Evolutionary conservation across 768 basidiomycete genomes (phyloP), one percentile per base, ranked within the genome.

Genomic region (Psilocybe cyanescens): DNA sequence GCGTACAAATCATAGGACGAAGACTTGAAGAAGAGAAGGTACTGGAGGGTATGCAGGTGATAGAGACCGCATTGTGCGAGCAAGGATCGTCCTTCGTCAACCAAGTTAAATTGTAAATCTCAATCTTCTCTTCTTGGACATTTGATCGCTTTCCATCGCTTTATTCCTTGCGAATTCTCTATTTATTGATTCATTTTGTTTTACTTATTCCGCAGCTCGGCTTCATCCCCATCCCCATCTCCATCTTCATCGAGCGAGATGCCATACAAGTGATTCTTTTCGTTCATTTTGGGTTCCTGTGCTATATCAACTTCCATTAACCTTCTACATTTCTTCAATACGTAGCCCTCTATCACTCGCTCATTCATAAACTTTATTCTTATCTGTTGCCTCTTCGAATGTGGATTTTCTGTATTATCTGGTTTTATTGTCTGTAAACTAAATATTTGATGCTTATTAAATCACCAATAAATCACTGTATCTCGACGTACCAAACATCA

Each of bases 11-110:
- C 33, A 79, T 85, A 1, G 88, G 88, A 1, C 74, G 81, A 48
- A 75, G 85, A 45, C 78, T 89, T 44, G 86, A 90, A 69, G 91
- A 92, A 72, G 91, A 92, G 73, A 86, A 86, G 67, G 89, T 89
- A 2, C 63, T 91, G 6, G 84, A 86, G 67, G 88, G 84, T 2
- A 90, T 90, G 85, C 83, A 84, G 66, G 78, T 90, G 29, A 74
- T 80, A 17, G 77, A 80, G 66, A 70, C 62, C 39, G 75, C 78
- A 2, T 65, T 82, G 63, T 66, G 63, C 55, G 66, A 74, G 57
- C 68, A 72, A 55, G 76, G 75, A 19, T 54, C 61, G 19, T 63
- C 64, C 31, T 70, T 68, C 61, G 54, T 52, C 39, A 64, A 61
- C 61, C 57, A 55, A 55, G 67, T 68, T 53, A 67, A 66, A 57